Percentiles rank a stretch among this genome's conserved stretches.
Evolutionary conservation across 257 asterid species (phyloP).

Genomic region (Coffea eugenioides): DNA sequence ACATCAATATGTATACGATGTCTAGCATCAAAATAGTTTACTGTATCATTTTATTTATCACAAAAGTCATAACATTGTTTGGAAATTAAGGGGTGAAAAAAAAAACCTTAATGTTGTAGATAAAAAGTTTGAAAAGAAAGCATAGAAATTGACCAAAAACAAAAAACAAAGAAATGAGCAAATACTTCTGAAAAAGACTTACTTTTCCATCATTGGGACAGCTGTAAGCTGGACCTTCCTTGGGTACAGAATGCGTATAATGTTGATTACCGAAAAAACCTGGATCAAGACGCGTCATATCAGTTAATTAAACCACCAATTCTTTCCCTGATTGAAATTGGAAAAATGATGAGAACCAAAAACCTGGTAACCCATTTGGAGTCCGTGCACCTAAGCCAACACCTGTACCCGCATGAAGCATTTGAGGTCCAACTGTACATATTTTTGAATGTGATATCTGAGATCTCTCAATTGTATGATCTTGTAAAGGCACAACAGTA

Average conservation of each 20-base stretch:
- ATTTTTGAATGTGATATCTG: constrained; percentile 44
- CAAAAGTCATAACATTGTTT: no score
- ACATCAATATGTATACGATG: background rate
- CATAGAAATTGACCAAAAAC: background rate
- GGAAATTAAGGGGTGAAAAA: background rate
- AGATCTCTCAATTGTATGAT: constrained; percentile 70
- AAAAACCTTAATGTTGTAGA: no score
- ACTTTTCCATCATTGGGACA: constrained; percentile 34
- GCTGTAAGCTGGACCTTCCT: constrained; percentile 22
- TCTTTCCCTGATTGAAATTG: background rate
- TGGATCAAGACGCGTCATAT: constrained; percentile 18
- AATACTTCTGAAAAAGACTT: constrained; percentile 24
- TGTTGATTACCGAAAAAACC: constrained; percentile 36
- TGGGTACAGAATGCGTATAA: constrained; percentile 23
- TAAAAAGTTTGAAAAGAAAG: constrained; percentile 11
- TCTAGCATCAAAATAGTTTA: background rate
- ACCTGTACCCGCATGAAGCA: constrained; percentile 30
- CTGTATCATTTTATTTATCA: background rate
- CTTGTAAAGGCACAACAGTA: constrained; percentile 77
- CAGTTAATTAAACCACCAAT: background rate
- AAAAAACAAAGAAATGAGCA: background rate
- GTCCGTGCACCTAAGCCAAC: constrained; percentile 18
- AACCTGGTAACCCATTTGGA: constrained; percentile 49
- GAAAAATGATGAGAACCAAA: background rate
- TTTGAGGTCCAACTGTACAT: constrained; percentile 36